Percentiles rank a stretch among this genome's conserved stretches.
Evolutionary conservation across 495 filamentous ascomycete genomes (phyloP).

Genomic region (Aspergillus mulundensis): DNA sequence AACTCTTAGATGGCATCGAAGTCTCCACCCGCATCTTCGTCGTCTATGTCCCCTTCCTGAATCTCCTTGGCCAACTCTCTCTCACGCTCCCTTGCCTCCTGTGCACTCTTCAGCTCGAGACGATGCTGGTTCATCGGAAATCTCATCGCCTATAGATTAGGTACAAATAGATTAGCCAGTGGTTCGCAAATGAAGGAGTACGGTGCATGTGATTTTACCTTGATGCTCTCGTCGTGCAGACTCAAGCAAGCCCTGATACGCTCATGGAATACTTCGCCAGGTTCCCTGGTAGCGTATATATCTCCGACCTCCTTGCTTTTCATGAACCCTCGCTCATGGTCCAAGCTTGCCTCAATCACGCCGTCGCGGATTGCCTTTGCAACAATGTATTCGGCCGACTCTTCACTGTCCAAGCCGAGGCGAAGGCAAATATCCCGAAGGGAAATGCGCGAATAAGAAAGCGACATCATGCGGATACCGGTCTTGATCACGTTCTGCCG

Average conservation of each 20-base stretch:
- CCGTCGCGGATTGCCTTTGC: conserved; percentile 98
- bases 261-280: conserved; percentile 94
- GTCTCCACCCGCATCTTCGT: conserved; percentile 93
- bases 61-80: conserved; percentile 98
- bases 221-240: conserved; percentile 95
- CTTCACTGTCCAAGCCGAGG: conserved; percentile 85
- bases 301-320: conserved; percentile 95
- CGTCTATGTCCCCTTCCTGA: conserved; percentile 94
- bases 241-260: conserved; percentile 86
- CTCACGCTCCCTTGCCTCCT: conserved; percentile 93
- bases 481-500: conserved; percentile 99
- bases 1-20: conserved; percentile 88
- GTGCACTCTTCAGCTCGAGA: conserved; percentile 95
- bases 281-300: conserved; percentile 92
- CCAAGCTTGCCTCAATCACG: conserved; percentile 92
- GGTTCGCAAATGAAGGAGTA: not conserved
- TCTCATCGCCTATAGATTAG: conserved; percentile 72
- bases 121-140: conserved; percentile 99
- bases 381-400: conserved; percentile 97
- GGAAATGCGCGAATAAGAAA: conserved; percentile 97
- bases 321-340: conserved; percentile 95
- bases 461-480: conserved; percentile 96
- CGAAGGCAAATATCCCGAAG: conserved; percentile 95
- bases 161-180: conserved; percentile 15
- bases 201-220: conserved; percentile 52